These are phyloP conservation scores for Capsicum chinense DNA, from an alignment of 257 asterid genomes.

Conservation along the genomic window DNA sequence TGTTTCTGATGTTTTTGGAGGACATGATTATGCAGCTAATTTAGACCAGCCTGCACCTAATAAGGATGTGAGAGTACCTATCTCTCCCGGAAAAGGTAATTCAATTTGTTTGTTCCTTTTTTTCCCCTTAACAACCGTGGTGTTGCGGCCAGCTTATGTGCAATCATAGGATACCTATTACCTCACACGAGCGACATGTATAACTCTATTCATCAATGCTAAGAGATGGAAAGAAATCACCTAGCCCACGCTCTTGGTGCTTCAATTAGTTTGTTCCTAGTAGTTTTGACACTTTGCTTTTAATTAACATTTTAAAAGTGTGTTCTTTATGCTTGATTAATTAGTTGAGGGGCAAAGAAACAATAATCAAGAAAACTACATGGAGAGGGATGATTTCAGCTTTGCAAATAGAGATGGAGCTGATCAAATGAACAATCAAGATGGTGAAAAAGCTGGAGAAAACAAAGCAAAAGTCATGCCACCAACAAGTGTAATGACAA, in stretches of 20 bases:
- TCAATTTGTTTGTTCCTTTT: not conserved
- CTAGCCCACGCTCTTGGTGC: not conserved
- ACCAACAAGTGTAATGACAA: constrained; percentile 95
- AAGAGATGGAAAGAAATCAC: too few relatives aligned
- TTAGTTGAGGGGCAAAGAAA: constrained; percentile 56
- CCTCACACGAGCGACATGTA: too few relatives aligned
- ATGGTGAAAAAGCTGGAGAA: constrained; percentile 50
- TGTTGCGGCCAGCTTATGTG: too few relatives aligned
- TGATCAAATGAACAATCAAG: constrained; percentile 41
- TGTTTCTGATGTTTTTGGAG: constrained; percentile 86
- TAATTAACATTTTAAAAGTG: not conserved
- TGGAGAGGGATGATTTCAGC: constrained; percentile 69
- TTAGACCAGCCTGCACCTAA: constrained; percentile 59
- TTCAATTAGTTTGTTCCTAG: not conserved
- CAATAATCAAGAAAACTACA: constrained; percentile 53
- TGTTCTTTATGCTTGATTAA: not conserved
- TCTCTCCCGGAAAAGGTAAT: constrained; percentile 54
- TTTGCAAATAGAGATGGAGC: constrained; percentile 57
- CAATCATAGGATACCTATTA: too few relatives aligned
- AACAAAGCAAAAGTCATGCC: constrained; percentile 71
- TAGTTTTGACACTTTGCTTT: not conserved
- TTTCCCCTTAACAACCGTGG: too few relatives aligned
- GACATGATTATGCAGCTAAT: constrained; percentile 58
- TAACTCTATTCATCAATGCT: too few relatives aligned
- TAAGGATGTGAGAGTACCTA: constrained; percentile 63